Percentiles rank a stretch among this genome's conserved stretches.
These are phyloP conservation scores for Thelephora terrestris DNA, from an alignment of 1,284 basidiomycete species.

Conservation along the genomic window DNA sequence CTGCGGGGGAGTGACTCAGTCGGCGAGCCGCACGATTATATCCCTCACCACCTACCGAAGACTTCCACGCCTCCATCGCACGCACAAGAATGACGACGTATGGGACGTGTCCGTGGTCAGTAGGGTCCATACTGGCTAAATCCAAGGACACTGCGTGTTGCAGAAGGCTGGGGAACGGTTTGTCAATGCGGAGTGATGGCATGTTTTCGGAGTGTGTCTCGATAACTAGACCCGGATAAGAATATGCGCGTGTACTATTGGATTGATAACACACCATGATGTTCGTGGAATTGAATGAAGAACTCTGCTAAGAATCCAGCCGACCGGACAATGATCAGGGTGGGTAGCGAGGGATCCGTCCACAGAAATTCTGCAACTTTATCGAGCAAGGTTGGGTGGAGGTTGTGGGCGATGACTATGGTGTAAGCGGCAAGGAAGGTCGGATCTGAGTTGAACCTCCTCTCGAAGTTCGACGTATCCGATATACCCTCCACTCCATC, in stretches of 20 bases:
- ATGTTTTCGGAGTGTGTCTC: constrained; percentile 29
- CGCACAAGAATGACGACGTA: constrained; percentile 83
- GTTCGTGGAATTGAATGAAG: constrained; percentile 78
- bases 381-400: constrained; percentile 45
- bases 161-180: constrained; percentile 77
- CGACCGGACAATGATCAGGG: constrained; percentile 69
- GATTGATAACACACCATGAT: constrained; percentile 52
- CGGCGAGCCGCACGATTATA: neutral
- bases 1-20: constrained; percentile 22
- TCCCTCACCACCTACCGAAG: constrained; percentile 33
- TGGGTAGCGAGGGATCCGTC: constrained; percentile 45
- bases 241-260: neutral
- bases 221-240: constrained; percentile 13
- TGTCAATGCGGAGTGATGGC: constrained; percentile 81
- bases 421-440: constrained; percentile 50
- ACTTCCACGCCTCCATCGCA: constrained; percentile 75
- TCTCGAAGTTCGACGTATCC: constrained; percentile 44
- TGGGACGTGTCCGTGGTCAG: constrained; percentile 81
- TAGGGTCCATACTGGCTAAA: constrained; percentile 68
- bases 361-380: constrained; percentile 61
- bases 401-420: constrained; percentile 80
- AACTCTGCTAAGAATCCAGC: constrained; percentile 88
- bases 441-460: constrained; percentile 20
- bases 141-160: constrained; percentile 66
- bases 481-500: constrained; percentile 72